Evolutionary conservation across 2,329 filamentous ascomycete genomes (phyloP).

Genomic region (Juglanconis oblonga): DNA sequence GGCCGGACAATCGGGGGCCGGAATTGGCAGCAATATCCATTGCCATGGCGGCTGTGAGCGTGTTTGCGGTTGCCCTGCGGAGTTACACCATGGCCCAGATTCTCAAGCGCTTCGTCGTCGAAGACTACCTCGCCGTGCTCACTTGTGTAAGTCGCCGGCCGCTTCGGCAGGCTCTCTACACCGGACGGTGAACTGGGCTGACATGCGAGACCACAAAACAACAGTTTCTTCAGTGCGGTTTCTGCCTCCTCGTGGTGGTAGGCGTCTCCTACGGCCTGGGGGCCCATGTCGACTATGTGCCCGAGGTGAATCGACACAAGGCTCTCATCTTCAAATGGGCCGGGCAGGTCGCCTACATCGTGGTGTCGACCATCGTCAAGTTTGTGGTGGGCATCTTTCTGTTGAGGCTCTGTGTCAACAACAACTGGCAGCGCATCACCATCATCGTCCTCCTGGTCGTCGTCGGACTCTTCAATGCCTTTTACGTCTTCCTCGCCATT

Average conservation of each 20-base stretch:
- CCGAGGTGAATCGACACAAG: conserved; percentile 9
- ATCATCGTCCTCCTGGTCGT: conserved; percentile 31
- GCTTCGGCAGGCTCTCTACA: not conserved
- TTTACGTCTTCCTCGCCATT: conserved; percentile 35
- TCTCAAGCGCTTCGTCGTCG: conserved; percentile 16
- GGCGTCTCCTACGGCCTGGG: conserved; percentile 16
- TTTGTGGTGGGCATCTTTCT: conserved; percentile 37
- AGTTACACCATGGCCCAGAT: conserved; percentile 17
- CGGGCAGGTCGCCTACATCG: conserved; percentile 36
- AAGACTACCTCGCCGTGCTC: conserved; percentile 17
- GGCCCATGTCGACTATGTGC: conserved; percentile 12
- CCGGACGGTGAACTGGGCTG: not conserved
- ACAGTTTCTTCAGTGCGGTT: conserved; percentile 12
- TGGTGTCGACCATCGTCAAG: conserved; percentile 37
- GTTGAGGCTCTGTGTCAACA: conserved; percentile 33
- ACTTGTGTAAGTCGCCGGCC: conserved; percentile 10
- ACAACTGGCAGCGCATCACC: conserved; percentile 30
- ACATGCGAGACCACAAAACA: not conserved
- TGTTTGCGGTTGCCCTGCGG: conserved; percentile 13
- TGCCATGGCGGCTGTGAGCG: conserved; percentile 13
- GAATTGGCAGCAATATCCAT: conserved; percentile 13
- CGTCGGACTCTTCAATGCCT: conserved; percentile 30
- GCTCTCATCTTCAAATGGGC: conserved; percentile 28
- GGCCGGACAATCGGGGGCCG: conserved; percentile 15
- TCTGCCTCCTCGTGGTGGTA: conserved; percentile 11